phyloP scores from a whole-genome alignment of 2,329 filamentous ascomycete genomes.

The Cordyceps tenuipes region DNA sequence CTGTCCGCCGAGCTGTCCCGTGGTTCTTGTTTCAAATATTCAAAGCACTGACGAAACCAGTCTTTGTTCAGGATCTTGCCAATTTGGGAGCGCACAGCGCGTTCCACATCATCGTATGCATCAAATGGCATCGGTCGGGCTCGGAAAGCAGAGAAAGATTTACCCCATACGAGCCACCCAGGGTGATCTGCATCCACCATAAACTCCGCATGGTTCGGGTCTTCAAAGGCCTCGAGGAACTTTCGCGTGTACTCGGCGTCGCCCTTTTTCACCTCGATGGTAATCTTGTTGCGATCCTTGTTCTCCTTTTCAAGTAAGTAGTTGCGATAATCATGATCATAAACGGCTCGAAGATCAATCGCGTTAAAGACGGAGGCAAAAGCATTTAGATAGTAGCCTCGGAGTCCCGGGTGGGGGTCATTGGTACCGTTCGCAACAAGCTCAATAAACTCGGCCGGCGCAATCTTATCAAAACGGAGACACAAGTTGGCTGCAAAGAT shows the following conservation, averaged over 20 bases:
- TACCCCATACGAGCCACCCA: constrained; percentile 94
- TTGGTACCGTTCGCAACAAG: constrained; percentile 76
- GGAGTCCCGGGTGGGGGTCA: constrained; percentile 80
- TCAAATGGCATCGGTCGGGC: constrained; percentile 61
- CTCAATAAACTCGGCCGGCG: constrained; percentile 72
- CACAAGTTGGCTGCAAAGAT: constrained; percentile 87
- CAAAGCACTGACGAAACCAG: constrained; percentile 85
- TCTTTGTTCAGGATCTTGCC: constrained; percentile 69
- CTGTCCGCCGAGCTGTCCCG: constrained; percentile 73
- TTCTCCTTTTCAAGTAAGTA: constrained; percentile 72
- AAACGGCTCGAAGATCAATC: constrained; percentile 78
- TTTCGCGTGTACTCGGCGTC: constrained; percentile 71
- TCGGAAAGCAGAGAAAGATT: constrained; percentile 72
- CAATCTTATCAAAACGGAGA: constrained; percentile 83
- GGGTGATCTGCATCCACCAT: constrained; percentile 88
- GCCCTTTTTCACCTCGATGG: constrained; percentile 63
- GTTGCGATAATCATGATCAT: constrained; percentile 78
- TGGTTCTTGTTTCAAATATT: constrained; percentile 92
- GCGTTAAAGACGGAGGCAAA: constrained; percentile 72
- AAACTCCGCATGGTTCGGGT: constrained; percentile 62
- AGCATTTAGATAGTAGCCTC: constrained; percentile 72
- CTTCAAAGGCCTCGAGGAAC: constrained; percentile 70
- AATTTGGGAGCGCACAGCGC: constrained; percentile 64
- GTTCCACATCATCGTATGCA: constrained; percentile 74
- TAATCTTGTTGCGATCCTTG: constrained; percentile 65